These are phyloP conservation scores for Backusella westeae DNA, from an alignment of 192 early-diverging fungal species.

Conservation along the genomic window DNA sequence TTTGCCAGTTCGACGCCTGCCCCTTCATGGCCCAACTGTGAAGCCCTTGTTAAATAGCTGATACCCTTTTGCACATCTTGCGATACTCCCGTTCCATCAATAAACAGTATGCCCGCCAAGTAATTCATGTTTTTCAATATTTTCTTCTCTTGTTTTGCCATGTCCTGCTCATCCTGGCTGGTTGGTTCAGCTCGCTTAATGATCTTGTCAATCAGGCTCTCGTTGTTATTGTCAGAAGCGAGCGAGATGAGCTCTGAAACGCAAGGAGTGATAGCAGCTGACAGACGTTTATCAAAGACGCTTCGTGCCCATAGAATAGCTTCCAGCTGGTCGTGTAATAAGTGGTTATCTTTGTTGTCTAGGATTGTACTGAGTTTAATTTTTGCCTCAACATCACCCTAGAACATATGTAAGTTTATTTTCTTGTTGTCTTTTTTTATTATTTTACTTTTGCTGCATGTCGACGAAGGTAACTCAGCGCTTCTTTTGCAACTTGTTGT, in stretches of 20 bases:
- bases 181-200: not conserved
- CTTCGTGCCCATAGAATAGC: conserved; percentile 27
- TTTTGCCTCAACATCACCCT: conserved; percentile 36
- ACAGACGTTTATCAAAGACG: conserved; percentile 30
- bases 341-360: not conserved
- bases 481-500: conserved; percentile 10
- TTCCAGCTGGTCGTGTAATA: conserved; percentile 14
- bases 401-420: not conserved
- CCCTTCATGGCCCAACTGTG: conserved; percentile 15
- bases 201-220: conserved; percentile 9
- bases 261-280: conserved; percentile 22
- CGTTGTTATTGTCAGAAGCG: not conserved
- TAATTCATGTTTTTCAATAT: conserved; percentile 18
- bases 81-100: conserved; percentile 24
- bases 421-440: not conserved
- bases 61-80: conserved; percentile 12
- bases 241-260: not conserved
- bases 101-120: conserved; percentile 23
- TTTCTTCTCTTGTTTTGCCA: not conserved
- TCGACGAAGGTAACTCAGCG: conserved; percentile 15
- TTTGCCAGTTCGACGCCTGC: conserved; percentile 24
- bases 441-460: conserved; percentile 27
- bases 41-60: conserved; percentile 14
- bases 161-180: not conserved
- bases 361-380: conserved; percentile 25